These are phyloP conservation scores for Grifola frondosa DNA, from an alignment of 1,284 basidiomycete genomes.

Conservation along the genomic window DNA sequence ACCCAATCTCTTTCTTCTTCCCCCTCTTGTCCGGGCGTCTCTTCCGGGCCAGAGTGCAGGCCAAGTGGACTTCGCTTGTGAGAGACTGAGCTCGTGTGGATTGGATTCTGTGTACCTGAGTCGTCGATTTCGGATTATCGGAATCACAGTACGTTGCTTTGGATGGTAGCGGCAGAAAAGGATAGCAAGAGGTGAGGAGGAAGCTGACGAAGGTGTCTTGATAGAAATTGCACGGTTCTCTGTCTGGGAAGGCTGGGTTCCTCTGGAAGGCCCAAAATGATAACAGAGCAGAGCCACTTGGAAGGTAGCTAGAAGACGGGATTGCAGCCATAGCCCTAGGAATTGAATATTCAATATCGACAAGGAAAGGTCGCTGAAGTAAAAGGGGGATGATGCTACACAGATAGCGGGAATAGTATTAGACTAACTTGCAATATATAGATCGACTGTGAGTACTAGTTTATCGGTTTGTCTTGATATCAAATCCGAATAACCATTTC, in stretches of 20 bases:
- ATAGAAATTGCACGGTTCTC: slow-evolving; percentile 60
- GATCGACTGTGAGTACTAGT: too few relatives aligned
- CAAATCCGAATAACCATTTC: too few relatives aligned
- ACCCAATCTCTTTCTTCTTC: slow-evolving; percentile 71
- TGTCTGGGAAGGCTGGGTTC: slow-evolving; percentile 59
- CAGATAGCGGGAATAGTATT: too few relatives aligned
- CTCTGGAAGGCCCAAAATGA: slow-evolving; percentile 57
- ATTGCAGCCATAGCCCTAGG: too few relatives aligned
- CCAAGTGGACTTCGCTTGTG: slow-evolving; percentile 55
- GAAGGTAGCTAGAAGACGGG: too few relatives aligned
- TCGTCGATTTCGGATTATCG: slow-evolving; percentile 67
- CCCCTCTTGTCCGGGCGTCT: slow-evolving; percentile 44
- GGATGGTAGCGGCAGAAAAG: slow-evolving; percentile 68
- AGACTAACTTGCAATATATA: too few relatives aligned
- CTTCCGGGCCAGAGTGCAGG: slow-evolving; percentile 63
- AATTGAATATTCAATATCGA: too few relatives aligned
- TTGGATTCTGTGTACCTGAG: slow-evolving; percentile 54
- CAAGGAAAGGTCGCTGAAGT: too few relatives aligned
- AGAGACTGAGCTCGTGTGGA: slow-evolving; percentile 54
- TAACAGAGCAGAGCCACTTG: slow-evolving; percentile 50
- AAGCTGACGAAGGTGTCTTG: slow-evolving; percentile 54
- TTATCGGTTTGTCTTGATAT: too few relatives aligned
- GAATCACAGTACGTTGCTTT: slow-evolving; percentile 60
- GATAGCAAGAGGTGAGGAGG: slow-evolving; percentile 62
- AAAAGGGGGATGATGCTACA: too few relatives aligned